phyloP scores from a whole-genome alignment of 352 stramenopile genomes.

The Pythium apleroticum region DNA sequence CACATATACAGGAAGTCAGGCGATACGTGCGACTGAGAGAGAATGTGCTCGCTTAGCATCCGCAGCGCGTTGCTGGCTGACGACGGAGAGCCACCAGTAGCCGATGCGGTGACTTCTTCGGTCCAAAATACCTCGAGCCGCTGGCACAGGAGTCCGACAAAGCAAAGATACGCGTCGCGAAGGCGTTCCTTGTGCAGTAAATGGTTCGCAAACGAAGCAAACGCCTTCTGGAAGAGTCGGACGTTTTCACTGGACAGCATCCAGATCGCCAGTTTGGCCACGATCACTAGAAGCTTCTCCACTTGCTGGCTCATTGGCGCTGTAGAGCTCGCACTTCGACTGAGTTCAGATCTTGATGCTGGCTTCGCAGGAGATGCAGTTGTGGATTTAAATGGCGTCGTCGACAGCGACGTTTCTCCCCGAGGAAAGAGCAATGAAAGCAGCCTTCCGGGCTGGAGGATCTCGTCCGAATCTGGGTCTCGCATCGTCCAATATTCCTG shows the following conservation, averaged over 20 bases:
- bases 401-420: not conserved
- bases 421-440: conserved; percentile 15
- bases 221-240: conserved; percentile 26
- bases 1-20: conserved; percentile 12
- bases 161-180: conserved; percentile 16
- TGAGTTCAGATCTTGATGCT: not conserved
- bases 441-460: conserved; percentile 3
- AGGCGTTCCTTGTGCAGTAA: conserved; percentile 28
- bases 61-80: conserved; percentile 14
- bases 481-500: conserved; percentile 13
- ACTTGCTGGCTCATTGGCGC: conserved; percentile 2
- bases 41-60: conserved; percentile 18
- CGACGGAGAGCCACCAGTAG: not conserved
- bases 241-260: conserved; percentile 29
- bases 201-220: conserved; percentile 23
- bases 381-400: not conserved
- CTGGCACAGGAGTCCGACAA: conserved; percentile 14
- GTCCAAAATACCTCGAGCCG: conserved; percentile 15
- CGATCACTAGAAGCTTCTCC: conserved; percentile 32
- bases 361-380: too few relatives aligned
- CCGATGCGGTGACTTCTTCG: conserved; percentile 14
- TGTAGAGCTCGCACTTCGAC: not conserved
- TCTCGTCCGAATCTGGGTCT: not conserved
- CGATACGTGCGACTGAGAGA: conserved; percentile 11
- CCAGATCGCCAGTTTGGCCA: conserved; percentile 36